Evolutionary conservation across 768 basidiomycete species (phyloP).

Genomic region (Cystobasidium tubakii): DNA sequence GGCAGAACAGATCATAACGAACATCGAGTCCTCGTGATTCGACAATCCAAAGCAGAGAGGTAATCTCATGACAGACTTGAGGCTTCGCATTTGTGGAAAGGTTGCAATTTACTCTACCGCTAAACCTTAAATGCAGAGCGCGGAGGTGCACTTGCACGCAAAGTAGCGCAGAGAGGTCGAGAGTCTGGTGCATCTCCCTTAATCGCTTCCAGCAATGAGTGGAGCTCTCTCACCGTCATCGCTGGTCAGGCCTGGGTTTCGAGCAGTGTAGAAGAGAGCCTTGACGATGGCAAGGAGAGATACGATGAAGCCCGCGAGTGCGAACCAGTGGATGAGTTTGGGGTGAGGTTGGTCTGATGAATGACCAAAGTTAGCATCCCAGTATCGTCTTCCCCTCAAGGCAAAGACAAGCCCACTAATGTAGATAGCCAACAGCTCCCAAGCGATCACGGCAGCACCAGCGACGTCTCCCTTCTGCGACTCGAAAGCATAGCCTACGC

Average conservation of each 20-base stretch:
- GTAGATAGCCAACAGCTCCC: slow-evolving; percentile 87
- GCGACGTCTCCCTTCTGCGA: slow-evolving; percentile 84
- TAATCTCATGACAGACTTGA: too few relatives aligned
- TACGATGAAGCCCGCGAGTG: slow-evolving; percentile 76
- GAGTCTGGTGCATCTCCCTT: background rate
- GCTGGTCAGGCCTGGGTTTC: slow-evolving; percentile 20
- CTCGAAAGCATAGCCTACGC: slow-evolving; percentile 82
- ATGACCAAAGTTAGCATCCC: slow-evolving; percentile 36
- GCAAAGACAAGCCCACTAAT: slow-evolving; percentile 22
- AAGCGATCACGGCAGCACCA: slow-evolving; percentile 81
- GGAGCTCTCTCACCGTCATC: slow-evolving; percentile 58
- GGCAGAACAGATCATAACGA: too few relatives aligned
- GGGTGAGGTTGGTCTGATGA: slow-evolving; percentile 58
- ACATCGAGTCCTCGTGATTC: too few relatives aligned
- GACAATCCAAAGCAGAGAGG: too few relatives aligned
- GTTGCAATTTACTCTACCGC: too few relatives aligned
- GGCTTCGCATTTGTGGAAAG: too few relatives aligned
- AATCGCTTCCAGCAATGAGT: slow-evolving; percentile 44
- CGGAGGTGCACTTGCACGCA: too few relatives aligned
- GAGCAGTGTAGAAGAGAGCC: slow-evolving; percentile 34
- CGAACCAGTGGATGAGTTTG: slow-evolving; percentile 82
- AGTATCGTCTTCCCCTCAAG: too few relatives aligned
- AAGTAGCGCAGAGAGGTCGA: too few relatives aligned
- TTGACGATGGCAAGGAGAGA: slow-evolving; percentile 70
- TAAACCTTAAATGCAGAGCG: too few relatives aligned